Base-by-base conservation (phyloP, 176 grass and related monocot species). In the Secale cereale region DNA sequence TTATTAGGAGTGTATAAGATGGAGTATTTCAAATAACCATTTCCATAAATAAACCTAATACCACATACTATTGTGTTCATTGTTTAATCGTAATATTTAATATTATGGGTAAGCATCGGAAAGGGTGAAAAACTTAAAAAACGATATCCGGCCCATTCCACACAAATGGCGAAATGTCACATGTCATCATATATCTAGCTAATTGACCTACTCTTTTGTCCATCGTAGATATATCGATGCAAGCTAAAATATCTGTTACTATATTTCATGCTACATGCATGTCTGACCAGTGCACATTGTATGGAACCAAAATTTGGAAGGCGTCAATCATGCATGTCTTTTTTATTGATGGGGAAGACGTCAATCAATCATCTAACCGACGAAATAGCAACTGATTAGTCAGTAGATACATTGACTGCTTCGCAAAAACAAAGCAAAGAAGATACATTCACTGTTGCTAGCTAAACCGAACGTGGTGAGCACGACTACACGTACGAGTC, bases 241-340 rank as follows among this genome's bases (percentile, higher is more conserved):
- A 85, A 77, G 1, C 41, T 50, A 57, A 87, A 88, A 81, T 63
- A 80, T 20, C 10, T n/a, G 45, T 83, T 56, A 22, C 66, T 74
- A 81, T 85, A 91, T 77, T 88, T 84, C 81, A 85, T 91, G 85
- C 81, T 77, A 54, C 70, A 76, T 85, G 89, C 30, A 77, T 65
- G 66, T 67, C 48, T 81, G 81, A 64, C 62, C 50, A 25, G 52
- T 81, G 37, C 81, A 75, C 78, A 71, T 70, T 69, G 52, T 64
- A 86, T 71, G 19, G 30, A 37, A 82, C 72, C 37, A 77, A 70
- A 82, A 61, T 20, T 31, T 48, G 41, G 23, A 78, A 78, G 36
- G 69, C 70, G 56, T 78, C 66, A 82, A 86, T 78, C 64, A 50
- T 33, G 39, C 36, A 77, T 57, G 52, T 0, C 52, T 6, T 7